Conservation (phyloP, 140 eudicot genomes). For the Cichorium intybus region DNA sequence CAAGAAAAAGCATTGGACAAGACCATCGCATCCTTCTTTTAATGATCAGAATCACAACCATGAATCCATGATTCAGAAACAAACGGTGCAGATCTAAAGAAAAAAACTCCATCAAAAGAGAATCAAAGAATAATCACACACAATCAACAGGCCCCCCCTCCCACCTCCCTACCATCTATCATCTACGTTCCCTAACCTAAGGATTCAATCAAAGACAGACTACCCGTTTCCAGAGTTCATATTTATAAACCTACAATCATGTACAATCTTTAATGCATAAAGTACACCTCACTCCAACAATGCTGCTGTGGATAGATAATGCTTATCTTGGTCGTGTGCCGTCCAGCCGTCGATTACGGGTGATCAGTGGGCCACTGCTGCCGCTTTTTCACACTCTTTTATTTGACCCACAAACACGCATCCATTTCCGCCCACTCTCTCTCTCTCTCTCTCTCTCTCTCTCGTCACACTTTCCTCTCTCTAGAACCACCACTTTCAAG, state of each 20-base stretch:
- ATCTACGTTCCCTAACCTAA: conserved; percentile 26
- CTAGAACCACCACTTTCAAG: not conserved
- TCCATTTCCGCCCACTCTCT: not conserved
- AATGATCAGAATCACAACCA: not conserved
- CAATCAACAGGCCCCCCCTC: conserved; percentile 15
- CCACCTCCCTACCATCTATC: not conserved
- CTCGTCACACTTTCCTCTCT: no score
- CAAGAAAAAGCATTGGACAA: no score
- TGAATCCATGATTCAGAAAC: not conserved
- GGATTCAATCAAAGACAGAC: not conserved
- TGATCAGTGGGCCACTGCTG: conserved; percentile 31
- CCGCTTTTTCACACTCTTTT: conserved; percentile 26
- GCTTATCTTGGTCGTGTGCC: conserved; percentile 27
- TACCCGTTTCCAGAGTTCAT: not conserved
- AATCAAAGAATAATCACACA: conserved; percentile 23
- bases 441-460: conserved; percentile 20
- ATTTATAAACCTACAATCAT: not conserved
- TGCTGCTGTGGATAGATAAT: not conserved
- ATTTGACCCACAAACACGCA: conserved; percentile 11
- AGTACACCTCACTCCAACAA: not conserved
- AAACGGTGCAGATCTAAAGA: conserved; percentile 4
- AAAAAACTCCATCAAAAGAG: conserved; percentile 5
- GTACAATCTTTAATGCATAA: not conserved
- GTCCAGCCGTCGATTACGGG: conserved; percentile 65
- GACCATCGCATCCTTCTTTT: not conserved